Evolutionary conservation across 2,329 filamentous ascomycete genomes (phyloP).

Genomic region (Plectosphaerella cucumerina): DNA sequence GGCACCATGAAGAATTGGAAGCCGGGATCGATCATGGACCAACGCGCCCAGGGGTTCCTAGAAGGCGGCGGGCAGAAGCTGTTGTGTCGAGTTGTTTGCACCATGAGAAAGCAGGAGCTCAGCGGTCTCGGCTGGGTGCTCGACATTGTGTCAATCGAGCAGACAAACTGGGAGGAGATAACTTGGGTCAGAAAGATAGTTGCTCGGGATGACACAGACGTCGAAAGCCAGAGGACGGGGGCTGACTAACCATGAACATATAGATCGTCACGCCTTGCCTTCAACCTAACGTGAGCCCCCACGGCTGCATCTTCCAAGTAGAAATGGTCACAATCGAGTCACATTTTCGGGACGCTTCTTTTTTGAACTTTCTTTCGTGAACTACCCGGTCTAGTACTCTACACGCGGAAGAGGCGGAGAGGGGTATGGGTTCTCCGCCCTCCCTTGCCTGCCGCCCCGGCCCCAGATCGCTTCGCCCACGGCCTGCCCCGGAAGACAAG

Average conservation of each 20-base stretch:
- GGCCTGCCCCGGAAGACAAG: no score
- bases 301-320: no score
- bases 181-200: slow-evolving; percentile 4
- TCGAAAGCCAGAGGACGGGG: not conserved
- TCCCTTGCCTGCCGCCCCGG: not conserved
- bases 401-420: not conserved
- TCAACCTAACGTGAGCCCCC: no score
- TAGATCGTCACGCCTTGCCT: not conserved
- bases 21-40: not conserved
- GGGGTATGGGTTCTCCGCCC: not conserved
- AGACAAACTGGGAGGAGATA: slow-evolving; percentile 11
- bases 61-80: not conserved
- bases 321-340: not conserved
- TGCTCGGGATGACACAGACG: slow-evolving; percentile 2
- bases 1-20: slow-evolving; percentile 7
- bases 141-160: slow-evolving; percentile 7
- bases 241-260: no score
- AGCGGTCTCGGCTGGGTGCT: slow-evolving; percentile 4
- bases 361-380: not conserved
- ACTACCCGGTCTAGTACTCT: not conserved
- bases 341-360: not conserved
- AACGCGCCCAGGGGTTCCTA: slow-evolving; percentile 1
- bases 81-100: slow-evolving; percentile 11
- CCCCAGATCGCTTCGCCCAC: no score
- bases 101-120: not conserved